Base-by-base conservation (phyloP, 306 rosid species). In the Malus sieversii region DNA sequence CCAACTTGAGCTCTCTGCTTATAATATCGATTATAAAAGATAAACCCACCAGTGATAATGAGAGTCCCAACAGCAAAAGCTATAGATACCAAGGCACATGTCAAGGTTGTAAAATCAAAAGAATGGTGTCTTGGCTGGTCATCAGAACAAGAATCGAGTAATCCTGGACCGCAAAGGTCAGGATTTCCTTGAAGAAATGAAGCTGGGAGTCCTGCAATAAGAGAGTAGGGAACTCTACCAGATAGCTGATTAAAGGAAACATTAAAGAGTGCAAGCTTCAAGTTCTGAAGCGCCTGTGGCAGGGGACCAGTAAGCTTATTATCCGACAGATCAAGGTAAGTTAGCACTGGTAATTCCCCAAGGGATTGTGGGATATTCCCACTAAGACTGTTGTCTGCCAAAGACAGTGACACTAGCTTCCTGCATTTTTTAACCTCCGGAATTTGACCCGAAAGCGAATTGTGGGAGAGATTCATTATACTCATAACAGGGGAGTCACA, bases 401-500 rank as follows among this genome's bases (percentile, higher is more conserved):
- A 74, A 80, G 99, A 90, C 83, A 95, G 72, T 25, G 93, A 95
- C 40, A 95, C 99, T 8, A 95, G 87, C 68, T 90, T 95, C 85
- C 88, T 83, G 77, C 99, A 95, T 44, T 87, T 86, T 53, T 68
- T 90, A 71, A 75, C 86, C 83, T 86, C 91, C 1, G 97, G 99
- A 66, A 95, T 92, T 71, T 75, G 74, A 77, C 99, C 97, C 48
- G 91, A 95, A 76, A 95, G 93, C 3, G 86, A 88, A 82, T 95
- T 95, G 68, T 86, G 96, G 58, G 98, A 95, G 77, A 95, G 88
- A 30, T 95, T 95, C 23, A 95, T 80, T 66, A 95, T 95, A 69
- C 98, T 95, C 98, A 95, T 92, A 67, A 90, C 90, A n/a, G 97
- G 98, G 1, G 98, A 95, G 69, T 92, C 97, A 79, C 98, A 95